These are phyloP conservation scores for Macrophomina tecta DNA, from an alignment of 2,329 filamentous ascomycete genomes.

Conservation along the genomic window DNA sequence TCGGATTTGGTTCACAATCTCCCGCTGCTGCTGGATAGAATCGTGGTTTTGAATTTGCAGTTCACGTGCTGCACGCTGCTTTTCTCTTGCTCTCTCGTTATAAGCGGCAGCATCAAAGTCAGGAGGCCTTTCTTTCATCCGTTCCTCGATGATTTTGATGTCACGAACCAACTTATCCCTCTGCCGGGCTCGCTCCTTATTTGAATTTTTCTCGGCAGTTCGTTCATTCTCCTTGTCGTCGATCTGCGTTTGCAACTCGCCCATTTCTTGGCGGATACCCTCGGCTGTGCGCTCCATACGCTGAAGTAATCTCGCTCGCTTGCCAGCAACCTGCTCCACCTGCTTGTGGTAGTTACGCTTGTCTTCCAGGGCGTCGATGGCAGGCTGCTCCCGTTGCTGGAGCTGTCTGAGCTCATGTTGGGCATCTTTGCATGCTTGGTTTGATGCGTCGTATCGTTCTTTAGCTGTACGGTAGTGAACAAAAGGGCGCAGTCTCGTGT, in stretches of 20 bases:
- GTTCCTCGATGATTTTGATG: conserved; percentile 60
- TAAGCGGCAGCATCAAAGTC: conserved; percentile 73
- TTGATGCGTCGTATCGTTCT: conserved; percentile 58
- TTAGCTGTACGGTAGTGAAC: conserved; percentile 67
- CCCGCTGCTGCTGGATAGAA: conserved; percentile 20
- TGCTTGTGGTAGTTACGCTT: conserved; percentile 71
- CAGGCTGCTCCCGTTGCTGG: conserved; percentile 68
- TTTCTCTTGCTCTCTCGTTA: conserved; percentile 73
- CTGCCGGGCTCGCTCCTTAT: conserved; percentile 33
- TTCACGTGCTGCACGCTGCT: conserved; percentile 56
- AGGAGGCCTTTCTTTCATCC: conserved; percentile 65
- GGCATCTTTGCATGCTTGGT: conserved; percentile 49
- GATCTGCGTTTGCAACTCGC: conserved; percentile 51
- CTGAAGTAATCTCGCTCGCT: conserved; percentile 51
- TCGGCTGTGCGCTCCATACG: conserved; percentile 39
- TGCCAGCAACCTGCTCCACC: conserved; percentile 65
- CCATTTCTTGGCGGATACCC: conserved; percentile 40
- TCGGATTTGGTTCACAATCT: conserved; percentile 40
- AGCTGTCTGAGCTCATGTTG: conserved; percentile 65
- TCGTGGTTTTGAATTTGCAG: conserved; percentile 47
- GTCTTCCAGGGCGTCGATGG: conserved; percentile 68
- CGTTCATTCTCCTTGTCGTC: conserved; percentile 48
- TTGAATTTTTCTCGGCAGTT: conserved; percentile 48
- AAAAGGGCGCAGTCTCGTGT: conserved; percentile 70
- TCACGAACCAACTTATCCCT: conserved; percentile 35